Base-by-base conservation (phyloP, 2,329 filamentous ascomycete genomes). In the Remersonia thermophila region DNA sequence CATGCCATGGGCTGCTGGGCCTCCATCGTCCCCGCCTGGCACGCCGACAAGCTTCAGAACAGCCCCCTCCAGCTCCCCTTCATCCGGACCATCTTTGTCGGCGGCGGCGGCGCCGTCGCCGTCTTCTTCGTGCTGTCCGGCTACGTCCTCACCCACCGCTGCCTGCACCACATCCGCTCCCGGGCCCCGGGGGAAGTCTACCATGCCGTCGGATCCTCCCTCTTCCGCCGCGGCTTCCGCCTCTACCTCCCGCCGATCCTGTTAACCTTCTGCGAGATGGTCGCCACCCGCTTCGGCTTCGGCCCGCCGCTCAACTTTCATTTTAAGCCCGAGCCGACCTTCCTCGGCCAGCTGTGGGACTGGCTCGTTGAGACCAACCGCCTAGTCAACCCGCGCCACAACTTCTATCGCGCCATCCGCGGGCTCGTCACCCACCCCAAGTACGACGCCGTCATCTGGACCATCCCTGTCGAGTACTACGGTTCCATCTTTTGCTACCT, bases 1-100 rank as follows among this genome's bases (percentile, higher is more conserved):
- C 39, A 41, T 27, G 23, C 29, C 29, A 37, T 37, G 29, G 35
- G 35, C 35, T 28, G 29, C 35, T 37, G 29, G 29, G 30, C 29
- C 3, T 14, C 25, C 15, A 15, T 32, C n/a, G 35, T 37, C n/a
- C 35, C 29, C n/a, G 35, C 29, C 30, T 32, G 30, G 29, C 29
- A 15, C 35, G 29, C 30, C 35, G 35, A 32, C 16, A n/a, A 32
- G n/a, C 14, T 27, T 11, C 35, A 32, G 25, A 32, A 29, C 30
- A 37, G 30, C 35, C 3, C 27, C 25, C 14, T 36, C 3, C 34
- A 36, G 34, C 34, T 36, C 2, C 35, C 35, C 3, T 25, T 37
- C 8, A 8, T 37, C 15, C 35, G 35, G 7, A 37, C 30, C 35
- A 12, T 37, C 25, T 37, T 37, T 16, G 30, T 32, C 23, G 29